Conservation (phyloP, 352 stramenopile genomes). For the Phytophthora vignae region DNA sequence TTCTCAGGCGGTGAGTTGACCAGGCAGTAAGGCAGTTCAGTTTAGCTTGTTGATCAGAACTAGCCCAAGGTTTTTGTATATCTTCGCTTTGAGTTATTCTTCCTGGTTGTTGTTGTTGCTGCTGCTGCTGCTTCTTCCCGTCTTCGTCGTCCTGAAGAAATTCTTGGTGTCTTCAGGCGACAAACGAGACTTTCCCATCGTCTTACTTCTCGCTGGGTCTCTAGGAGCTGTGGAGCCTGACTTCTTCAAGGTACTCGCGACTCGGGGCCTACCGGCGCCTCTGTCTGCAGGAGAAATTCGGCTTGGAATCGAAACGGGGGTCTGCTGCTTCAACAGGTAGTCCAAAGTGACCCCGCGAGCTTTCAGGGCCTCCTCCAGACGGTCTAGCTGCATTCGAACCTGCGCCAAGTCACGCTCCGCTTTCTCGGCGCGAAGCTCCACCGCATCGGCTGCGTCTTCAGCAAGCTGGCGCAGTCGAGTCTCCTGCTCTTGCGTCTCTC, state of each 20-base stretch:
- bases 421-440: conserved; percentile 54
- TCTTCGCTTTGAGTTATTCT: conserved; percentile 8
- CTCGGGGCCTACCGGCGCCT: conserved; percentile 1
- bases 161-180: not conserved
- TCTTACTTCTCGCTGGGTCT: conserved; percentile 14
- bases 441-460: conserved; percentile 57
- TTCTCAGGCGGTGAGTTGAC: not conserved
- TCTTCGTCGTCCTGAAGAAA: not conserved
- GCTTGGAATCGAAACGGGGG: conserved; percentile 13
- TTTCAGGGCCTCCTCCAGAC: conserved; percentile 58
- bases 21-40: not conserved
- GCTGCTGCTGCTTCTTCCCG: not conserved
- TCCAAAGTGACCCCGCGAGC: conserved; percentile 74
- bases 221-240: not conserved
- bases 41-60: not conserved
- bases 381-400: conserved; percentile 39
- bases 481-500: conserved; percentile 51
- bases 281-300: not conserved
- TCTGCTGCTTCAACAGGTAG: conserved; percentile 59
- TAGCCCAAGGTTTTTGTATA: not conserved
- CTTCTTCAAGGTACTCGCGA: not conserved
- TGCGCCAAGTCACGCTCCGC: conserved; percentile 40
- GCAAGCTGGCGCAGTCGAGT: conserved; percentile 51
- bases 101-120: conserved; percentile 38
- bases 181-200: conserved; percentile 5